phyloP scores from a whole-genome alignment of 805 yeast genomes.

The Candida verbasci region DNA sequence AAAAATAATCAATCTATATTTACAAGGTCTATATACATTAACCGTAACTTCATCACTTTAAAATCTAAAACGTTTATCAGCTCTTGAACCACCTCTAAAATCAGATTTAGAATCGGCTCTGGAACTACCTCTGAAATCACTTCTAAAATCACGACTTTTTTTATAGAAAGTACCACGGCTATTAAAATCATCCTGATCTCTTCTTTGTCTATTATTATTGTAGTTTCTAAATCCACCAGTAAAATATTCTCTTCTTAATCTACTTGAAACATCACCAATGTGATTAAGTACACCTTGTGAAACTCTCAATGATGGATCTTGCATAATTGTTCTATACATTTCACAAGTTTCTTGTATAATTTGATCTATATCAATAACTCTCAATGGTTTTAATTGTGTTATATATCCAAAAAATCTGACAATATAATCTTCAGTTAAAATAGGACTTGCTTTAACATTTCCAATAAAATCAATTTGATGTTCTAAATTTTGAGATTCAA shows the following conservation, averaged over 20 bases:
- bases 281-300: neutral
- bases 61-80: neutral
- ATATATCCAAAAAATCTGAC: constrained; percentile 25
- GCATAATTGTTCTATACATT: constrained; percentile 16
- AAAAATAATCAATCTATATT: neutral
- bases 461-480: constrained; percentile 13
- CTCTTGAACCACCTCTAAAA: constrained; percentile 4
- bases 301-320: constrained; percentile 11
- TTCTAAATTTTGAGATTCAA: constrained; percentile 35
- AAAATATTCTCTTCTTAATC: constrained; percentile 1
- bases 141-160: neutral
- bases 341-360: constrained; percentile 28
- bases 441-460: constrained; percentile 13
- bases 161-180: neutral
- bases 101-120: neutral
- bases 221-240: neutral
- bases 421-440: constrained; percentile 21
- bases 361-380: constrained; percentile 15
- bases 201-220: neutral
- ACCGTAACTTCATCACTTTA: neutral
- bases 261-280: constrained; percentile 9
- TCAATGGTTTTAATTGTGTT: constrained; percentile 15
- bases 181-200: neutral
- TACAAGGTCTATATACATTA: neutral
- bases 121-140: too few species aligned